Base-by-base conservation (phyloP, 1,139 yeast genomes). In the Candida tunisiensis region DNA sequence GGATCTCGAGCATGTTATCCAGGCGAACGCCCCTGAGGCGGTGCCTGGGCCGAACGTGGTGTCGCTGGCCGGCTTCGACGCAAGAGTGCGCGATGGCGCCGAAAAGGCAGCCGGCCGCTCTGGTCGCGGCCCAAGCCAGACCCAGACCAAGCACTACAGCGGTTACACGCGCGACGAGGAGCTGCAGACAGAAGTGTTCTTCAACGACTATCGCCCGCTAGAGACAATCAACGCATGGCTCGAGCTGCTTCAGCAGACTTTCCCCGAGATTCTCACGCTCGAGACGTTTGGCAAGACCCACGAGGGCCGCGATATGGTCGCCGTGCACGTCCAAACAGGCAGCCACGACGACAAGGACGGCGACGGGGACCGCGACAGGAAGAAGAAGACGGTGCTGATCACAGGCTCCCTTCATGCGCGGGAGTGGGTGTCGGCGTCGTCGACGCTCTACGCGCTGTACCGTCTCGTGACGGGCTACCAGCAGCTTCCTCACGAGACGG, bases 351-450 rank as follows among this genome's bases (percentile, higher is more conserved):
- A 65, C 19, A 30, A 8, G 20, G 35, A 20, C 18, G 18, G 23
- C 18, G n/a, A n/a, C 10, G 30, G 44, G 38, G 23, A 45, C 9
- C 43, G 44, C 18, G 50, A 49, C 8, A 60, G 55, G n/a, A 56
- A 60, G 12, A 64, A 68, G 41, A 73, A 70, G 44, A 77, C 91
- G 1, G 63, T 83, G 26, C 77, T 82, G 1, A 59, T 83, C 9
- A 70, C 88, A 1, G 85, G 88, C 13, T 94, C 93, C 1, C 63
- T 75, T 2, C 94, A 83, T 50, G 91, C 93, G 0, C 62, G 95
- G 27, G 95, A 83, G 51, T 83, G 95, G 95, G 65, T 82, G 12
- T 68, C 85, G 16, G 69, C 74, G 4, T 67, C 85, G 6, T 62
- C 88, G 0, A 73, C 69, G 1, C 65, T 80, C 34, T 79, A 65